Conservation (phyloP, 371 early-diverging fungal genomes). For the Lichtheimia corymbifera region DNA sequence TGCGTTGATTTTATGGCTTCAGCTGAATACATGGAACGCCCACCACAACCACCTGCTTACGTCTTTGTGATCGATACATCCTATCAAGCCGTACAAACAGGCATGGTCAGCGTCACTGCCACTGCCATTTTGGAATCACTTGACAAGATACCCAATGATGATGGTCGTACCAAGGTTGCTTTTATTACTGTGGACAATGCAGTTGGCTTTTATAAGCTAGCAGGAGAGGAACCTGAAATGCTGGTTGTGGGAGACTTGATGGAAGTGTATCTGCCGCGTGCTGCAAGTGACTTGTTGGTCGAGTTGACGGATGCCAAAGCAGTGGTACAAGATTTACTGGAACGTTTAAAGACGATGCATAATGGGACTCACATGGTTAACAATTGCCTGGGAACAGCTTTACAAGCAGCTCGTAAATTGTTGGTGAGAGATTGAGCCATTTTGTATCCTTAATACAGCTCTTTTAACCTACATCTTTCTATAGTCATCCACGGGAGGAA, state of each 20-base stretch:
- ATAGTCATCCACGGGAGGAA: slow-evolving; percentile 78
- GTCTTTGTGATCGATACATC: slow-evolving; percentile 87
- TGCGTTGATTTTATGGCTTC: slow-evolving; percentile 84
- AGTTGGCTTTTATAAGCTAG: slow-evolving; percentile 78
- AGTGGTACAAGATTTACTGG: slow-evolving; percentile 61
- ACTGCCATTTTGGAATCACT: slow-evolving; percentile 65
- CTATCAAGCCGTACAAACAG: slow-evolving; percentile 68
- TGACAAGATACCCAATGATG: slow-evolving; percentile 77
- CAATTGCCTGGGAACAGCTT: slow-evolving; percentile 73
- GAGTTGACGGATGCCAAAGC: slow-evolving; percentile 67
- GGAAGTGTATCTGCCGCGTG: slow-evolving; percentile 71
- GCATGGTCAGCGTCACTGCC: slow-evolving; percentile 55
- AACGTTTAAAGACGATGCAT: slow-evolving; percentile 67
- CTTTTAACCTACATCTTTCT: background rate
- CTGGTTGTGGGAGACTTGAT: slow-evolving; percentile 78
- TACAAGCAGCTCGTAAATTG: slow-evolving; percentile 75
- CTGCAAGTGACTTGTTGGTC: slow-evolving; percentile 77
- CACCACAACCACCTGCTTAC: slow-evolving; percentile 85
- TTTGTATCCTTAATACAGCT: background rate
- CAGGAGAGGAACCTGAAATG: slow-evolving; percentile 76
- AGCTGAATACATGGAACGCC: slow-evolving; percentile 58
- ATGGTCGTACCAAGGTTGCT: slow-evolving; percentile 74
- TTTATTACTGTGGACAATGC: slow-evolving; percentile 78
- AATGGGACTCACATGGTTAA: slow-evolving; percentile 48
- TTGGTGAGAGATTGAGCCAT: slow-evolving; percentile 44